These are phyloP conservation scores for Cystoisospora suis DNA, from an alignment of 169 alveolate genomes.

Conservation along the genomic window DNA sequence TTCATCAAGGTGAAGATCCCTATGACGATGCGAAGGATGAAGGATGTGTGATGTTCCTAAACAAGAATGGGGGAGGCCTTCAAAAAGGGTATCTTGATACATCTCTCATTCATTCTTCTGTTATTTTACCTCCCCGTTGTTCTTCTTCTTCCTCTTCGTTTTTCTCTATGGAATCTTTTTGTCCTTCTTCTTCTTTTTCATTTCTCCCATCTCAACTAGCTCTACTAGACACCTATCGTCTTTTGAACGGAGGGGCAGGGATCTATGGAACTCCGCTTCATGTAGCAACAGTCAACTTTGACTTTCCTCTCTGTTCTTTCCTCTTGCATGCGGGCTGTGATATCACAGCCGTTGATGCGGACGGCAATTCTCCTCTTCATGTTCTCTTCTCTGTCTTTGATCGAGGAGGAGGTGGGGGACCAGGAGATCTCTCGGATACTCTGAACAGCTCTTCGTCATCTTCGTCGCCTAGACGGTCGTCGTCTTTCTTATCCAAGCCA, in stretches of 20 bases:
- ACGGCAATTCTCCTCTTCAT: constrained; percentile 71
- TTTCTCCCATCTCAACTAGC: neutral
- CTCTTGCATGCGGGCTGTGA: constrained; percentile 65
- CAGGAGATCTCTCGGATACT: no score
- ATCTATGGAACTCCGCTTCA: constrained; percentile 2
- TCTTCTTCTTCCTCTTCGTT: no score
- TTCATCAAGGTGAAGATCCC: no score
- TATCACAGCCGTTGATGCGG: constrained; percentile 58
- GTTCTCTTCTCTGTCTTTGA: constrained; percentile 39
- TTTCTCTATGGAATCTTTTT: neutral
- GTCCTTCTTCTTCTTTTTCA: neutral
- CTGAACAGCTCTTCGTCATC: no score
- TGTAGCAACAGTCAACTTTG: neutral
- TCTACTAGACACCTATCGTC: neutral
- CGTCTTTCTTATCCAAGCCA: no score
- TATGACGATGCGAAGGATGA: no score
- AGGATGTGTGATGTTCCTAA: no score
- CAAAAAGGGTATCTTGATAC: no score
- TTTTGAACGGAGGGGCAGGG: constrained; percentile 5
- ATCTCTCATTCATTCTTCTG: no score
- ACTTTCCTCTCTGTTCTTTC: neutral
- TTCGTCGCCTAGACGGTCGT: no score
- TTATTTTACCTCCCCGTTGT: no score
- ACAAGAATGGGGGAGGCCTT: no score
- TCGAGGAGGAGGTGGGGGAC: neutral